Conservation (phyloP, 352 stramenopile genomes). For the Phytophthora macrochlamydospora region DNA sequence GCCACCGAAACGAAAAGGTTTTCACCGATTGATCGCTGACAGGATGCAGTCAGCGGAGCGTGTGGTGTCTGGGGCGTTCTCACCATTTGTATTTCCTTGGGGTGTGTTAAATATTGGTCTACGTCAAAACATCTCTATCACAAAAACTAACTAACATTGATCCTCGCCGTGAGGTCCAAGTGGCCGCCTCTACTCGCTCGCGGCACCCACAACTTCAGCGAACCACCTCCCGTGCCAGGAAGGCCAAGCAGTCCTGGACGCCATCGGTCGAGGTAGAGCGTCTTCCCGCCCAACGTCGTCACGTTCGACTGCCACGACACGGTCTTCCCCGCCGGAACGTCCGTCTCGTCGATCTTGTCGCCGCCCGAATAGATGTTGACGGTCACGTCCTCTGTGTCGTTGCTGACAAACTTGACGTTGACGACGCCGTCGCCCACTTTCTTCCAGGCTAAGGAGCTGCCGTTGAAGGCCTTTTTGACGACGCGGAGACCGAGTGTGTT, state of each 20-base stretch:
- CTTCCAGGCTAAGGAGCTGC: slow-evolving; percentile 32
- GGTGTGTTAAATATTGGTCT: too few species aligned
- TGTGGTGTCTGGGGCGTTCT: too few species aligned
- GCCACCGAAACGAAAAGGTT: neutral
- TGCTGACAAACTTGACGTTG: slow-evolving; percentile 36
- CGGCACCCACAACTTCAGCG: slow-evolving; percentile 1
- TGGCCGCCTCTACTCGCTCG: neutral
- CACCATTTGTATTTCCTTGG: too few species aligned
- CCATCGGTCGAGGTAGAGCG: slow-evolving; percentile 1
- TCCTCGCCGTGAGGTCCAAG: neutral
- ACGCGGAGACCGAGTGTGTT: slow-evolving; percentile 38
- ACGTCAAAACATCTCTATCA: neutral
- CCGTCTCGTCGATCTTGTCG: slow-evolving; percentile 26
- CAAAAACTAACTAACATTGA: neutral
- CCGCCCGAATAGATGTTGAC: neutral
- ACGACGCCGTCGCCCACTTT: slow-evolving; percentile 36
- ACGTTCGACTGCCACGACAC: neutral
- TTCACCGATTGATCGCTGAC: too few species aligned
- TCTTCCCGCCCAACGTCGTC: neutral
- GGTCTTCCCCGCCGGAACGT: slow-evolving; percentile 21
- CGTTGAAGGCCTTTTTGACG: slow-evolving; percentile 34
- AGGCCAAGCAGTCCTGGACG: neutral
- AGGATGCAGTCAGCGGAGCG: too few species aligned
- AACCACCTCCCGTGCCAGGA: neutral
- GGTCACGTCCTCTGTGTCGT: neutral